phyloP scores from a whole-genome alignment of 257 asterid species.

The Ehretia macrophylla region DNA sequence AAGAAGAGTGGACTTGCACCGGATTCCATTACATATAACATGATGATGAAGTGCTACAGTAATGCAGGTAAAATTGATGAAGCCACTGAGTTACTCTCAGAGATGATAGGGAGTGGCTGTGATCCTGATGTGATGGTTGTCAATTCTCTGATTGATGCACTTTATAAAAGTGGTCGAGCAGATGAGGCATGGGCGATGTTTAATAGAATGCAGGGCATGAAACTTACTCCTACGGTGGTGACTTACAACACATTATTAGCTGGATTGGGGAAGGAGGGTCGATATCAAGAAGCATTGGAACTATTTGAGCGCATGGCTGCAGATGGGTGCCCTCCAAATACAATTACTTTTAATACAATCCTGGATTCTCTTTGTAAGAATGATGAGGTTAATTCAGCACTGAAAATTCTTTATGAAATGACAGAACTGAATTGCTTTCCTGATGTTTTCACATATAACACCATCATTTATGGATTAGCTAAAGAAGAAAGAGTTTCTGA shows the following conservation, averaged over 20 bases:
- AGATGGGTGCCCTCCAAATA: conserved; percentile 71
- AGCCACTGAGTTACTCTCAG: conserved; percentile 60
- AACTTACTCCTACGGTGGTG: conserved; percentile 80
- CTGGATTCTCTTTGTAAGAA: conserved; percentile 85
- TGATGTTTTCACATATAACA: conserved; percentile 80
- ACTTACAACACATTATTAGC: conserved; percentile 90
- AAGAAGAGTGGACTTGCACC: conserved; percentile 69
- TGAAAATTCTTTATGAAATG: conserved; percentile 66
- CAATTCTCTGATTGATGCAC: conserved; percentile 82
- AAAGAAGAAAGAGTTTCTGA: conserved; percentile 63
- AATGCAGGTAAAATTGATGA: conserved; percentile 70
- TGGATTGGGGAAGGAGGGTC: conserved; percentile 86
- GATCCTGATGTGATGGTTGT: conserved; percentile 69
- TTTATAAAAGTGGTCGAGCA: conserved; percentile 74
- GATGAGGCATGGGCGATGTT: conserved; percentile 83
- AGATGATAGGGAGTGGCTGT: conserved; percentile 69
- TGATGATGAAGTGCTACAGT: conserved; percentile 93
- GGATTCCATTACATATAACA: conserved; percentile 85
- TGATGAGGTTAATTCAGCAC: conserved; percentile 63
- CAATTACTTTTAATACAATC: conserved; percentile 78
- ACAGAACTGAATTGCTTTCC: conserved; percentile 60
- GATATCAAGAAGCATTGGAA: conserved; percentile 55
- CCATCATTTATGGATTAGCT: conserved; percentile 66
- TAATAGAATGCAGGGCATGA: conserved; percentile 66
- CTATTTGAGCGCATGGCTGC: conserved; percentile 65